Evolutionary conservation across 805 yeast genomes (phyloP).

Genomic region (Yamadazyma paraphyllophila): DNA sequence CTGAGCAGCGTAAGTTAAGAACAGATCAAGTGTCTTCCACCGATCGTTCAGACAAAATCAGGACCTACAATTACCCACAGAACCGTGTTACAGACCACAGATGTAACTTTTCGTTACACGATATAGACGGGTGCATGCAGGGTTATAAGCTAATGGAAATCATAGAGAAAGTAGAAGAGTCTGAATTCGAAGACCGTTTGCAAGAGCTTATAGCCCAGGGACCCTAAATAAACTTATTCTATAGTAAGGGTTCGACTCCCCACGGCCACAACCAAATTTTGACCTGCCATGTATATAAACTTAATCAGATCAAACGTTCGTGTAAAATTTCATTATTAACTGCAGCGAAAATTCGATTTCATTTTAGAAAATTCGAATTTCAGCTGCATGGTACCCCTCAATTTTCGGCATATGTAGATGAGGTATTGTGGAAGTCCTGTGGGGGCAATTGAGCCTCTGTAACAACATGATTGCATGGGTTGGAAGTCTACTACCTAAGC

Average conservation of each 20-base stretch:
- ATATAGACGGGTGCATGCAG: conserved; percentile 48
- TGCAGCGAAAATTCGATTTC: no score
- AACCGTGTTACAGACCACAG: conserved; percentile 93
- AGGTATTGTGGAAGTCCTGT: no score
- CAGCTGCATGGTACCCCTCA: no score
- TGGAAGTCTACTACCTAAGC: no score
- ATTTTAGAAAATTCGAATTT: no score
- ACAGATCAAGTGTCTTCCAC: conserved; percentile 84
- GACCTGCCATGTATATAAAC: no score
- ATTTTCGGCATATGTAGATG: no score
- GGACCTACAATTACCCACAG: conserved; percentile 92
- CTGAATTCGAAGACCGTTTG: conserved; percentile 38
- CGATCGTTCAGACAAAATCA: conserved; percentile 86
- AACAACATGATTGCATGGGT: no score
- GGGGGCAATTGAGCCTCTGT: no score
- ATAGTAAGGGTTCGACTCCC: neutral
- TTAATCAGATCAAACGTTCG: no score
- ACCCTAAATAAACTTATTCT: neutral
- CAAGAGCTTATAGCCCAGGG: conserved; percentile 3
- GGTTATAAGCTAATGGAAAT: conserved; percentile 36
- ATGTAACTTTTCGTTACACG: conserved; percentile 77
- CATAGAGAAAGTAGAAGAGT: conserved; percentile 34
- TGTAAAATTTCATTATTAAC: no score
- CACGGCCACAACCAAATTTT: no score
- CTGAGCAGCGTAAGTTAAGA: conserved; percentile 63